A percentile compares a stretch with the other conserved stretches of the same genome.
Conservation (phyloP, 495 filamentous ascomycete species). For the Daldinia childiae region DNA sequence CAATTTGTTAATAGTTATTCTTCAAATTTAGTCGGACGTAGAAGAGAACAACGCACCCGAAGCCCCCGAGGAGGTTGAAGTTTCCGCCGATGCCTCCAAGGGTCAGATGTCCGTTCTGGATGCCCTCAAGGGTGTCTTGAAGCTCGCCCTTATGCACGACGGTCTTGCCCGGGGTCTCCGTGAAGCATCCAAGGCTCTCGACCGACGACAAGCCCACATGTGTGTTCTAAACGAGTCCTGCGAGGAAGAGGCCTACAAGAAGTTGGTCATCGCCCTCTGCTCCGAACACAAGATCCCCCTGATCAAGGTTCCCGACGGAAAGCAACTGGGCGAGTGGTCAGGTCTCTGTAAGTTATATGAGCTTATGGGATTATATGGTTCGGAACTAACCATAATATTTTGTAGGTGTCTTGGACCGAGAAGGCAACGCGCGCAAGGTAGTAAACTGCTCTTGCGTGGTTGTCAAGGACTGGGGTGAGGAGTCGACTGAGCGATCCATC, state of each 20-base stretch:
- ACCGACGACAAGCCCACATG: slow-evolving; percentile 98
- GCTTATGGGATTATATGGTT: not conserved
- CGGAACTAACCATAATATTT: slow-evolving; percentile 30
- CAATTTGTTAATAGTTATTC: slow-evolving; percentile 24
- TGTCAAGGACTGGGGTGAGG: slow-evolving; percentile 99
- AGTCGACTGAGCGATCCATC: slow-evolving; percentile 95
- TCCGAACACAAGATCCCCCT: slow-evolving; percentile 98
- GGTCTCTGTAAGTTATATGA: slow-evolving; percentile 84
- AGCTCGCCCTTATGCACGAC: slow-evolving; percentile 99
- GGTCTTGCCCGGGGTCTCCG: slow-evolving; percentile 97
- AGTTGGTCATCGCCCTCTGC: slow-evolving; percentile 97
- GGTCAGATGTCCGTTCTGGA: slow-evolving; percentile 98
- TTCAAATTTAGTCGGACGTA: slow-evolving; percentile 65
- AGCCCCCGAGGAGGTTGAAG: slow-evolving; percentile 88
- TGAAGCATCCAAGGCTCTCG: slow-evolving; percentile 96
- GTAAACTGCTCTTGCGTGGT: slow-evolving; percentile 99
- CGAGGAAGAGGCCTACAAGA: slow-evolving; percentile 99
- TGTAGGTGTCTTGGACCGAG: slow-evolving; percentile 94
- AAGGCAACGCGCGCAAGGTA: slow-evolving; percentile 99
- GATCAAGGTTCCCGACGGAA: slow-evolving; percentile 99
- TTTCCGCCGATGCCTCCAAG: slow-evolving; percentile 83
- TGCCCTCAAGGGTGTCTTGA: slow-evolving; percentile 96
- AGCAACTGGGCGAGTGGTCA: slow-evolving; percentile 99
- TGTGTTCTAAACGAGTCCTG: slow-evolving; percentile 98
- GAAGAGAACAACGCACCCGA: slow-evolving; percentile 83